Conservation (phyloP, 148 eudicot genomes). For the Vaccinium corymbosum region DNA sequence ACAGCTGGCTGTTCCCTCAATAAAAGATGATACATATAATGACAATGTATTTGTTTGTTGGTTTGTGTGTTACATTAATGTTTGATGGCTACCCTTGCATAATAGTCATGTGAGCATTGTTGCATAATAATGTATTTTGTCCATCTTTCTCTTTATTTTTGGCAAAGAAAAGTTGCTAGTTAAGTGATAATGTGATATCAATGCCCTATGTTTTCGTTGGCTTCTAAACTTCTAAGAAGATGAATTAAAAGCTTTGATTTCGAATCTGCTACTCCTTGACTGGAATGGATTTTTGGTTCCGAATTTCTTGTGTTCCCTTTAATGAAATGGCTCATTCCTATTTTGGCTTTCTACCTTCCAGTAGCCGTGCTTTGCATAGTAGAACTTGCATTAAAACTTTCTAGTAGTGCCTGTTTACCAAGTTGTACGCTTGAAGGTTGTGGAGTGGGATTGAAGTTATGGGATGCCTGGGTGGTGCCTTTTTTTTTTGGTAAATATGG, state of each 20-base stretch:
- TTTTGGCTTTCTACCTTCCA: neutral
- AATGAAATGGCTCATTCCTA: neutral
- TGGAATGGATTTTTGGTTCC: neutral
- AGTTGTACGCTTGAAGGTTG: too few species aligned
- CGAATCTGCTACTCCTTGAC: neutral
- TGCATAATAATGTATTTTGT: neutral
- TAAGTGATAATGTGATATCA: neutral
- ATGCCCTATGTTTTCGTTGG: neutral
- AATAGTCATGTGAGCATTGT: neutral
- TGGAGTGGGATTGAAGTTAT: too few species aligned
- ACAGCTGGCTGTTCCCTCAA: neutral
- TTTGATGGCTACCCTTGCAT: neutral
- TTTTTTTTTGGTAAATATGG: too few species aligned
- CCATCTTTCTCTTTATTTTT: neutral
- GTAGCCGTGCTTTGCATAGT: neutral
- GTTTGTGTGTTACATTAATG: too few species aligned
- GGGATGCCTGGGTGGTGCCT: neutral
- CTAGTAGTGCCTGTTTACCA: neutral
- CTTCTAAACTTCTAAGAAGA: neutral
- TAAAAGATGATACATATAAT: neutral
- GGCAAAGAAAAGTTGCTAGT: neutral
- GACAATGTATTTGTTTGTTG: neutral
- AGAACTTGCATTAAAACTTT: neutral
- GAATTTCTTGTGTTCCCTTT: neutral
- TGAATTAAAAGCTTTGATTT: neutral